A percentile compares a stretch with the other conserved stretches of the same genome.
These are phyloP conservation scores for Epichloe glyceriae DNA, from an alignment of 2,329 filamentous ascomycete genomes.

Conservation along the genomic window DNA sequence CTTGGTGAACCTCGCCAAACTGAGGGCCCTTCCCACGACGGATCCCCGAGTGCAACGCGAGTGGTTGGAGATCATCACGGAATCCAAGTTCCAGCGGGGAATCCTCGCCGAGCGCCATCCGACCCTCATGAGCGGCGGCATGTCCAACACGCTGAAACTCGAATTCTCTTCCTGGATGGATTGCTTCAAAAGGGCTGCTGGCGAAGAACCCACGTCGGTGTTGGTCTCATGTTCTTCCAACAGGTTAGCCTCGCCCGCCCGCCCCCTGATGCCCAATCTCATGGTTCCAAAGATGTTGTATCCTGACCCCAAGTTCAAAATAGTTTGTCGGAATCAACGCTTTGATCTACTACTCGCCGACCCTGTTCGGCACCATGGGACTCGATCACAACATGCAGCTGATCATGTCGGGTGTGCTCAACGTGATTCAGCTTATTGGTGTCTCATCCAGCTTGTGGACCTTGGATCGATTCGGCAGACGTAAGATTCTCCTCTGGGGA, in stretches of 20 bases:
- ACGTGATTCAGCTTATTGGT: slow-evolving; percentile 18
- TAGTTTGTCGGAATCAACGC: slow-evolving; percentile 23
- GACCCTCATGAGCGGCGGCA: slow-evolving; percentile 21
- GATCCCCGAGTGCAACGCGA: slow-evolving; percentile 13
- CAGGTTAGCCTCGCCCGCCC: slow-evolving; percentile 23
- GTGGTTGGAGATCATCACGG: slow-evolving; percentile 15
- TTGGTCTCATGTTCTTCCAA: slow-evolving; percentile 44
- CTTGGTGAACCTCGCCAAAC: slow-evolving; percentile 10
- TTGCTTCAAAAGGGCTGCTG: slow-evolving; percentile 36
- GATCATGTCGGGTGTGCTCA: slow-evolving; percentile 20
- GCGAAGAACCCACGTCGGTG: slow-evolving; percentile 31
- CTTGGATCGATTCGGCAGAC: slow-evolving; percentile 17
- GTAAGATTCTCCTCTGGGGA: slow-evolving; percentile 14
- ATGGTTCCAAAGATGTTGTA: background rate
- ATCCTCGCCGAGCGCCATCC: slow-evolving; percentile 20
- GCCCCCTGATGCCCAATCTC: background rate
- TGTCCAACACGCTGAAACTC: slow-evolving; percentile 25
- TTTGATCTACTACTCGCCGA: slow-evolving; percentile 44
- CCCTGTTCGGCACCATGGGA: slow-evolving; percentile 43
- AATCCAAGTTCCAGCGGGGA: slow-evolving; percentile 13
- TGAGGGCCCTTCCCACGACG: slow-evolving; percentile 11
- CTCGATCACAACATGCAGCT: slow-evolving; percentile 23
- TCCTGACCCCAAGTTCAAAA: background rate
- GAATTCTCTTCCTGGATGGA: slow-evolving; percentile 36
- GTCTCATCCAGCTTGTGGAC: slow-evolving; percentile 33